A percentile compares a stretch with the other conserved stretches of the same genome.
phyloP scores from a whole-genome alignment of 768 basidiomycete species.

The Cystoderma amianthinum region DNA sequence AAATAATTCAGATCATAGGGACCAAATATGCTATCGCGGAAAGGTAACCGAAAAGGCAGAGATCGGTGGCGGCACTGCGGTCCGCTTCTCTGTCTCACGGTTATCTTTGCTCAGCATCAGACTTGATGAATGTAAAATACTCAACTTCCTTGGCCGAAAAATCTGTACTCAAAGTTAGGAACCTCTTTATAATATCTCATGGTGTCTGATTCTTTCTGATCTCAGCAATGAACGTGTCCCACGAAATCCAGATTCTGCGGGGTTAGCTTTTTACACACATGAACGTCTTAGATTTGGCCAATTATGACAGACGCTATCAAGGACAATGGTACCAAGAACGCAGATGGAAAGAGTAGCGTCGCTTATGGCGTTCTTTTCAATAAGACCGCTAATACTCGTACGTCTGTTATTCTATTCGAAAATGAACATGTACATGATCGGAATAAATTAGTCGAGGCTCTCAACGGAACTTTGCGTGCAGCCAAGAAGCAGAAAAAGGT shows the following conservation, averaged over 20 bases:
- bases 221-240: neutral
- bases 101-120: no score
- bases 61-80: no score
- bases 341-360: slow-evolving; percentile 28
- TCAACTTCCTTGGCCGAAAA: no score
- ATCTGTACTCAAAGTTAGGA: no score
- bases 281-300: neutral
- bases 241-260: neutral
- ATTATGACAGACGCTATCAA: slow-evolving; percentile 32
- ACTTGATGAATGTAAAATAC: no score
- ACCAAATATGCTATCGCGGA: no score
- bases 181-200: neutral
- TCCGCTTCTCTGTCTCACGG: no score
- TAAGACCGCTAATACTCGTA: slow-evolving; percentile 39
- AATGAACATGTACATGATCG: no score
- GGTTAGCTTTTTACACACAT: neutral
- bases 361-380: slow-evolving; percentile 39
- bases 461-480: slow-evolving; percentile 40
- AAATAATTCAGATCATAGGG: no score
- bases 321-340: slow-evolving; percentile 28
- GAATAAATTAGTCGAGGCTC: slow-evolving; percentile 40
- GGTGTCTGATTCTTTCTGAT: neutral
- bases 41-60: no score
- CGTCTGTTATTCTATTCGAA: no score
- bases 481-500: slow-evolving; percentile 43